These are phyloP conservation scores for Phanerochaete carnosa DNA, from an alignment of 768 basidiomycete genomes.

Conservation along the genomic window DNA sequence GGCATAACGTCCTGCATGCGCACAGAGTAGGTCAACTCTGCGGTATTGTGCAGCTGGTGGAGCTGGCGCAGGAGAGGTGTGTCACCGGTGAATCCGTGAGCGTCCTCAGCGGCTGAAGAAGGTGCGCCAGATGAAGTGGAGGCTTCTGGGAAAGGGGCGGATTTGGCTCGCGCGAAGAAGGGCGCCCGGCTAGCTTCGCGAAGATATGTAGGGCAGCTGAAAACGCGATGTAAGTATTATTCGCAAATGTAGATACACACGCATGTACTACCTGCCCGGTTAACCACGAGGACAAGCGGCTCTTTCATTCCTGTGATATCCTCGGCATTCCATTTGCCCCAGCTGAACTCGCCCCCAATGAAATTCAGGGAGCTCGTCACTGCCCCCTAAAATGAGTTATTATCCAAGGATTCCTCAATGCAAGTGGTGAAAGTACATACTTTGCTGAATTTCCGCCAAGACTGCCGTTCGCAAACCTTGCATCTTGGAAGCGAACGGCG, in stretches of 20 bases:
- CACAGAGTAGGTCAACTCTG: slow-evolving; percentile 28
- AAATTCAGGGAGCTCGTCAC: slow-evolving; percentile 33
- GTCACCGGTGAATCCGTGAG: slow-evolving; percentile 26
- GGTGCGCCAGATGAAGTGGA: slow-evolving; percentile 6
- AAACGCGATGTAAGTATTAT: not conserved
- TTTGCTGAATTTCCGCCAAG: slow-evolving; percentile 24
- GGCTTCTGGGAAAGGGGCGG: slow-evolving; percentile 9
- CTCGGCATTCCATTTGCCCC: slow-evolving; percentile 43
- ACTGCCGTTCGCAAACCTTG: slow-evolving; percentile 17
- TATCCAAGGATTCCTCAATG: too few species aligned
- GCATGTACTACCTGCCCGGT: slow-evolving; percentile 36
- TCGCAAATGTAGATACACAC: not conserved
- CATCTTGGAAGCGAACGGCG: slow-evolving; percentile 20
- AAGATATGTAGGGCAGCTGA: slow-evolving; percentile 34
- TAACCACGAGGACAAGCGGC: slow-evolving; percentile 32
- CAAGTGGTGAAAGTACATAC: too few species aligned
- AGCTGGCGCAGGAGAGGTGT: slow-evolving; percentile 35
- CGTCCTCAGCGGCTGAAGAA: not conserved
- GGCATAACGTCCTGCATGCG: slow-evolving; percentile 35
- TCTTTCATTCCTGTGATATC: slow-evolving; percentile 35
- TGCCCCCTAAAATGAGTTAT: slow-evolving; percentile 14
- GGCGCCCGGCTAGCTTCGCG: slow-evolving; percentile 23
- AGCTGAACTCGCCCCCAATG: slow-evolving; percentile 41
- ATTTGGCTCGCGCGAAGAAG: not conserved
- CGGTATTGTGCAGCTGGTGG: slow-evolving; percentile 20